A percentile compares a stretch with the other conserved stretches of the same genome.
Conservation (phyloP, 129 eudicot species). For the Deinandra increscens region DNA sequence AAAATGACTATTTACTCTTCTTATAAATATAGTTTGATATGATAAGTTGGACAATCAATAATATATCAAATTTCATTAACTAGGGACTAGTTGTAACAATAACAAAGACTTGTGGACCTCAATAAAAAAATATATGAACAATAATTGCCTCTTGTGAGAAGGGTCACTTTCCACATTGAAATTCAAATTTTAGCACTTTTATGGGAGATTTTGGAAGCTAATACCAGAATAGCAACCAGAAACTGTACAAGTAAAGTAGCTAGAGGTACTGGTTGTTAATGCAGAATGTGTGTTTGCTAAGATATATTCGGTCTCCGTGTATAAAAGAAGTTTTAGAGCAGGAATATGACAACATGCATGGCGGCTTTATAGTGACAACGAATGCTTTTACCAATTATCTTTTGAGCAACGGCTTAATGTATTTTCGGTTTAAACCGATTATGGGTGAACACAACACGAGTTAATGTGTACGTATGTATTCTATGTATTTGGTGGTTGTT, state of each 20-base stretch:
- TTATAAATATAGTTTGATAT: no score
- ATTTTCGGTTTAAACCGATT: no score
- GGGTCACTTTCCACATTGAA: slow-evolving; percentile 59
- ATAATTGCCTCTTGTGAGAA: slow-evolving; percentile 27
- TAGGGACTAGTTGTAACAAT: neutral
- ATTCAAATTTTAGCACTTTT: slow-evolving; percentile 61
- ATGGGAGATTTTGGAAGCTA: slow-evolving; percentile 46
- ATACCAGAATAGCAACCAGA: slow-evolving; percentile 4
- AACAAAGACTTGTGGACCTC: slow-evolving; percentile 1
- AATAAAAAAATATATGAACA: neutral
- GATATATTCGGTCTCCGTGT: slow-evolving; percentile 58
- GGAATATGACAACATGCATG: slow-evolving; percentile 50
- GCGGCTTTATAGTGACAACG: slow-evolving; percentile 28
- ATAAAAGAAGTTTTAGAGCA: slow-evolving; percentile 45
- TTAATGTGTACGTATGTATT: no score
- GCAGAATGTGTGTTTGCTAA: slow-evolving; percentile 21
- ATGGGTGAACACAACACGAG: no score
- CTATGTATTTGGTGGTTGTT: no score
- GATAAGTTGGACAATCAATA: no score
- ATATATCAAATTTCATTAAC: no score
- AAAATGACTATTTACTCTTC: no score
- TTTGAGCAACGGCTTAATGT: no score
- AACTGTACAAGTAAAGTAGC: slow-evolving; percentile 32
- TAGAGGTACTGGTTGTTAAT: slow-evolving; percentile 4
- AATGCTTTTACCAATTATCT: slow-evolving; percentile 5